These are phyloP conservation scores for Phylloporus sp. DNA, from an alignment of 768 basidiomycete species.

Conservation along the genomic window DNA sequence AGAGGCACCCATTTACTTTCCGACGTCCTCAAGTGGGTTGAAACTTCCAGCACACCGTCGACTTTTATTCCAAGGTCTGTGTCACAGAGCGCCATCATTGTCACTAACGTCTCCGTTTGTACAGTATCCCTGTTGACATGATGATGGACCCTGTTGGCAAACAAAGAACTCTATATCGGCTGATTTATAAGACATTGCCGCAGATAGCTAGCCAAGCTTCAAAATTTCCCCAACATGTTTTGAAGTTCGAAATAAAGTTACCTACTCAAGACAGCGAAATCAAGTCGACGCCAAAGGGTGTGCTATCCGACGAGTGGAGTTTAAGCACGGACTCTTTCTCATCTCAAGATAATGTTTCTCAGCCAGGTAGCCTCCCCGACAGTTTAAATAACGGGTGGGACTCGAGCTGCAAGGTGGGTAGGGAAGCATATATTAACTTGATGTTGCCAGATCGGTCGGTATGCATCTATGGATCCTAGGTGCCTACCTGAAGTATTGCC, in stretches of 20 bases:
- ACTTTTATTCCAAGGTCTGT: slow-evolving; percentile 52
- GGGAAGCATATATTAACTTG: slow-evolving; percentile 40
- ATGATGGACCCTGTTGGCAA: slow-evolving; percentile 27
- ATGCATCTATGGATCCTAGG: neutral
- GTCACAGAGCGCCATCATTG: neutral
- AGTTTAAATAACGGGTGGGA: neutral
- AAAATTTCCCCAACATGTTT: slow-evolving; percentile 15
- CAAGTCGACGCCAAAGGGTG: neutral
- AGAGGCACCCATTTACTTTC: slow-evolving; percentile 36
- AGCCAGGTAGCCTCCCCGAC: neutral
- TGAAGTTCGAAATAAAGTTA: slow-evolving; percentile 41
- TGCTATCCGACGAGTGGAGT: neutral
- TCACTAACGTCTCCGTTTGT: neutral
- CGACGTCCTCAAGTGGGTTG: slow-evolving; percentile 44
- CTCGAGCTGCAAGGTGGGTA: slow-evolving; percentile 34
- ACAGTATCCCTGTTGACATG: slow-evolving; percentile 38
- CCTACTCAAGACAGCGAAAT: neutral
- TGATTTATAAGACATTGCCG: slow-evolving; percentile 42
- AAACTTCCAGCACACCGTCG: slow-evolving; percentile 27
- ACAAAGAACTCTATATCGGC: slow-evolving; percentile 40
- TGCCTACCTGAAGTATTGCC: slow-evolving; percentile 2
- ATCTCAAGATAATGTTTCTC: neutral
- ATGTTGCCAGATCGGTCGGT: slow-evolving; percentile 56
- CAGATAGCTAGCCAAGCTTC: slow-evolving; percentile 4
- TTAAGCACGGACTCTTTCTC: neutral